Evolutionary conservation across 805 yeast species (phyloP), one percentile per base, ranked within the genome.

Genomic region (Yamadazyma endophytica): DNA sequence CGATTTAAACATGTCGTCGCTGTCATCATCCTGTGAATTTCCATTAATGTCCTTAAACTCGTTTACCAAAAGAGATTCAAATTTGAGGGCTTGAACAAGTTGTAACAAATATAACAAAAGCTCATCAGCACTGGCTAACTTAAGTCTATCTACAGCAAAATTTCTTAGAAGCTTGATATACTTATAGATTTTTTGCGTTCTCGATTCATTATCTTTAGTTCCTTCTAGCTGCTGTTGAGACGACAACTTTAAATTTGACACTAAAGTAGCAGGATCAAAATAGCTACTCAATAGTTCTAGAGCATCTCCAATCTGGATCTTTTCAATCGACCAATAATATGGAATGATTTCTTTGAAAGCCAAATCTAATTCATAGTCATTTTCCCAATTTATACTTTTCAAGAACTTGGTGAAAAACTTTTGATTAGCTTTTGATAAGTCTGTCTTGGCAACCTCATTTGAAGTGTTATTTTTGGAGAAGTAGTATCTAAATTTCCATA

Each of bases 401-500:
- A 90, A 70, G 38, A 92, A 80, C 54, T 90, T 90, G 17, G 89
- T 81, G 34, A 85, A 62, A 32, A 60, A 64, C 25, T 59, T 61
- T 31, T 54, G 56, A 12, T 64, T 49, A 2, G 82, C 81, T 34
- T 70, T 75, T 19, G 42, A 22, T 13, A 32, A 26, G 13, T 31
- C 42, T 7, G 35, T 24, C 21, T 37, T 34, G 7, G 31, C 36
- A 22, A 25, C 37, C 14, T 15, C 33, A 20, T n/a, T 27, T 4
- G 46, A 35, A 7, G 43, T 37, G 26, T 48, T 47, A 37, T 59
- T 61, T 36, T 55, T 62, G 33, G 67, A 57, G 39, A 63, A 64
- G 54, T 79, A 89, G 58, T 84, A 92, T 32, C 97, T 62, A 56
- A 82, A 90, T 54, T 83, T 85, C 97, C 97, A 90, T 7, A 90